Evolutionary conservation across 2,329 filamentous ascomycete genomes (phyloP), one percentile per base, ranked within the genome.

Genomic region (Penicillium sp.): DNA sequence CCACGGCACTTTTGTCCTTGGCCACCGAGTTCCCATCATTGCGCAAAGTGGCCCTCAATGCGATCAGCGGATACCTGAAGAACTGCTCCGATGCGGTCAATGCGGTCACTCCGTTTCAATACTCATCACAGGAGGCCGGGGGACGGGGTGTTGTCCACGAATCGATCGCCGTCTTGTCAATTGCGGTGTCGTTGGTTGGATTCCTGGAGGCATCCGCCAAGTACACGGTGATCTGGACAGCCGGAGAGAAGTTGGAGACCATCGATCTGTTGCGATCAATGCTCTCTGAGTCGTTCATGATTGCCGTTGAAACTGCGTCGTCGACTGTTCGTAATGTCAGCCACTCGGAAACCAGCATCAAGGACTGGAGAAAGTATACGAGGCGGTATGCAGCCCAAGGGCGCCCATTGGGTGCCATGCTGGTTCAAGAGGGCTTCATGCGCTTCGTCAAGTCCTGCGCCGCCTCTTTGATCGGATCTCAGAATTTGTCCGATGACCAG

Each of bases 341-440:
- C 66, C 84, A 84, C 30, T 80, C 87, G 26, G 88, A 91, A 64
- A 83, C 84, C 52, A 80, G 85, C 30, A 81, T 91, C 22, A 90
- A 88, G 70, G 91, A 97, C 66, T 99, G 95, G 95, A 96, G 91
- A 78, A 87, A 89, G 65, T 92, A 92, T 76, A 80, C 92, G 59
- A 90, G 89, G 48, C 90, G 93, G 63, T 99, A 98, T 78, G 87
- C 91, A 30, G 85, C 88, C 16, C 84, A 87, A 60, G 91, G 91
- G 10, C 86, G 92, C 22, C 94, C 96, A 0, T 80, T 99, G 46
- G 93, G 95, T 10, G 92, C 93, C 13, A 95, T 97, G 89, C 84
- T 98, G 6, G 79, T 99, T 25, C 93, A 97, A 74, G 87, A 92
- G 71, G 93, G 89, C 65, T 96, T 96, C 73, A 92, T 96, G 83